These are phyloP conservation scores for Drechslerella coelobrocha DNA, from an alignment of 2,329 filamentous ascomycete species.

Conservation along the genomic window DNA sequence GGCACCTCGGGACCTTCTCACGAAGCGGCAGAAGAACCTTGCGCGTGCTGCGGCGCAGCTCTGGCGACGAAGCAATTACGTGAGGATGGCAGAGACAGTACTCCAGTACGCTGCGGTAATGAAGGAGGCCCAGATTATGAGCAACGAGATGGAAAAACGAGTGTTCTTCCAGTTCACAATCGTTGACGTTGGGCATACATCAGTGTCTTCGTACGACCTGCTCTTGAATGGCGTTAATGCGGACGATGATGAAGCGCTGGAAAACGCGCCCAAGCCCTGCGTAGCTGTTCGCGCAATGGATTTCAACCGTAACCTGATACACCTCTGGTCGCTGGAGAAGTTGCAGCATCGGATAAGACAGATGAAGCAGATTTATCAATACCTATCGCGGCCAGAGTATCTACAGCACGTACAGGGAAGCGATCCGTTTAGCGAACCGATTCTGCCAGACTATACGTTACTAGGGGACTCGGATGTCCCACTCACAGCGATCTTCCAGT, in stretches of 20 bases:
- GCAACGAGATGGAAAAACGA: conserved; percentile 89
- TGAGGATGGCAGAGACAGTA: conserved; percentile 90
- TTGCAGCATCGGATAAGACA: conserved; percentile 82
- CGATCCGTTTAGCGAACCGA: conserved; percentile 89
- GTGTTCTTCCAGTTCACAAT: conserved; percentile 95
- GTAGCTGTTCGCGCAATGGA: conserved; percentile 89
- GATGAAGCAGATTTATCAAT: conserved; percentile 97
- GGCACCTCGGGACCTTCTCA: conserved; percentile 60
- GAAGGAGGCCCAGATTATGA: conserved; percentile 98
- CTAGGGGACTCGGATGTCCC: conserved; percentile 93
- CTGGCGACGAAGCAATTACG: conserved; percentile 85
- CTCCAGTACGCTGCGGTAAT: conserved; percentile 84
- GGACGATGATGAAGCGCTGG: conserved; percentile 81
- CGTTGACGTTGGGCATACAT: conserved; percentile 82
- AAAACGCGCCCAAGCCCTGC: conserved; percentile 84
- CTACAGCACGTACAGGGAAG: conserved; percentile 89
- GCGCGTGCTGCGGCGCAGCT: conserved; percentile 72
- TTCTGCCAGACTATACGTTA: conserved; percentile 89
- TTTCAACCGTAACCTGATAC: conserved; percentile 82
- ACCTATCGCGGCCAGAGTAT: conserved; percentile 93
- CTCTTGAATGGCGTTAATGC: conserved; percentile 87
- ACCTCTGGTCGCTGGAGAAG: conserved; percentile 94
- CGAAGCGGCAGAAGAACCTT: conserved; percentile 73
- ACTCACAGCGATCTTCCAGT: conserved; percentile 89
- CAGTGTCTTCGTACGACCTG: conserved; percentile 95